These are phyloP conservation scores for Juncus inflexus DNA, from an alignment of 176 grass and related monocot species.

Conservation along the genomic window DNA sequence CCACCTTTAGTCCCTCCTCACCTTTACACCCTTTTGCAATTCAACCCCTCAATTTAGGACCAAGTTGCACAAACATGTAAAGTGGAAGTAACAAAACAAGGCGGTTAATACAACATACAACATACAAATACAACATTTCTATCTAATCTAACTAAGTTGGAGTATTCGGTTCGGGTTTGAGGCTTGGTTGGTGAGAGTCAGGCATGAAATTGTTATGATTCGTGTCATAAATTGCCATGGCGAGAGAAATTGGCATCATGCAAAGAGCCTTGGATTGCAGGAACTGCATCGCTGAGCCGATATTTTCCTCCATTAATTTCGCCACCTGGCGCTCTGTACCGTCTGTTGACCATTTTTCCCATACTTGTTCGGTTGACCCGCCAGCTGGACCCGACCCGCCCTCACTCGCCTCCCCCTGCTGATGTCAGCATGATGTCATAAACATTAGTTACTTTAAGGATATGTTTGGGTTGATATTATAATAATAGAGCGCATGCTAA, in stretches of 20 bases:
- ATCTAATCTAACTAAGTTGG: slow-evolving; percentile 52
- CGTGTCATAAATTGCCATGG: slow-evolving; percentile 94
- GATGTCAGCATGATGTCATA: slow-evolving; percentile 26
- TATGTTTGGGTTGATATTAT: slow-evolving; percentile 5
- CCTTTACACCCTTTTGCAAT: slow-evolving; percentile 11
- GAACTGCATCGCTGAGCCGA: slow-evolving; percentile 93
- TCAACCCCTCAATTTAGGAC: background rate
- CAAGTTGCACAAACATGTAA: slow-evolving; percentile 5
- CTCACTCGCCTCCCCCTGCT: slow-evolving; percentile 78
- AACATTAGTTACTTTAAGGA: slow-evolving; percentile 12
- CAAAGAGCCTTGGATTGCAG: slow-evolving; percentile 97
- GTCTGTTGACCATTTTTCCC: slow-evolving; percentile 98
- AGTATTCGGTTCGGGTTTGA: slow-evolving; percentile 91
- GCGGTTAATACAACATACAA: slow-evolving; percentile 11
- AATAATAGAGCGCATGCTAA: background rate
- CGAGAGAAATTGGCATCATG: slow-evolving; percentile 98
- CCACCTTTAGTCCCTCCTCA: slow-evolving; percentile 16
- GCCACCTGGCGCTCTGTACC: slow-evolving; percentile 91
- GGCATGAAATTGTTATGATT: slow-evolving; percentile 49
- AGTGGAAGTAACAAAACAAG: slow-evolving; percentile 17
- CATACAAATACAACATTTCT: background rate
- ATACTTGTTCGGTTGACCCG: slow-evolving; percentile 61
- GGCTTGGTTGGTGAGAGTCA: slow-evolving; percentile 22
- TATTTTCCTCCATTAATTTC: slow-evolving; percentile 95
- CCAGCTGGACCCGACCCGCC: slow-evolving; percentile 33